phyloP scores from a whole-genome alignment of 2,329 filamentous ascomycete genomes.

The Hypomyces rosellus region DNA sequence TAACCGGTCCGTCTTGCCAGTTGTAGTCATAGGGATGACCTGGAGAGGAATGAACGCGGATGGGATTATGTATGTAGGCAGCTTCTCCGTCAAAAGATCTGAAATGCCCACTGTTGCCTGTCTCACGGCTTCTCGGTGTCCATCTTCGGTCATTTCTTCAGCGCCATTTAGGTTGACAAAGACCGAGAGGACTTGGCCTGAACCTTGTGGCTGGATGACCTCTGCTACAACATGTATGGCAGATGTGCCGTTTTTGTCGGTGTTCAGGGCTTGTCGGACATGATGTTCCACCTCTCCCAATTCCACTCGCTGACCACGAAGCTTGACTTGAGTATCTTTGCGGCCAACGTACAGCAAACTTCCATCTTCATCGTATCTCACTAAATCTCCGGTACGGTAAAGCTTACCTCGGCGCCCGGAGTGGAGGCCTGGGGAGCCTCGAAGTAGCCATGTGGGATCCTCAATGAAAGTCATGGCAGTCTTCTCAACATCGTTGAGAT shows the following conservation, averaged over 20 bases:
- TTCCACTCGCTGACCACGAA: not conserved
- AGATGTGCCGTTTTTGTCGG: too few relatives aligned
- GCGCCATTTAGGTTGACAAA: too few relatives aligned
- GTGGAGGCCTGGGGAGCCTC: constrained; percentile 20
- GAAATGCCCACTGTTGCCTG: too few relatives aligned
- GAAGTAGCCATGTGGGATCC: constrained; percentile 39
- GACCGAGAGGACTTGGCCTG: too few relatives aligned
- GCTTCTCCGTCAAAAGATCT: not conserved
- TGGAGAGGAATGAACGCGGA: constrained; percentile 9
- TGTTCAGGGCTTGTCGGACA: too few relatives aligned
- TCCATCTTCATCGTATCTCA: constrained; percentile 24
- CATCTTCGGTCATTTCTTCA: too few relatives aligned
- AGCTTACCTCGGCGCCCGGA: constrained; percentile 1
- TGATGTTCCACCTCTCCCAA: not conserved
- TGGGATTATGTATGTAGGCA: constrained; percentile 12
- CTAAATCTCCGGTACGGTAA: constrained; percentile 17
- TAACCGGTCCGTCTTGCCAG: not conserved
- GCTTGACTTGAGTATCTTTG: constrained; percentile 18
- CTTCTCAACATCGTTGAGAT: constrained; percentile 45
- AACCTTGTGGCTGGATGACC: too few relatives aligned
- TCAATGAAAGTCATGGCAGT: constrained; percentile 45
- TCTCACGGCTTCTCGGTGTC: too few relatives aligned
- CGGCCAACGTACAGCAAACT: constrained; percentile 15
- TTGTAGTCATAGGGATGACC: not conserved
- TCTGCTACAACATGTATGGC: too few relatives aligned